Conservation (phyloP, 2,329 filamentous ascomycete species). For the Cytospora mali region DNA sequence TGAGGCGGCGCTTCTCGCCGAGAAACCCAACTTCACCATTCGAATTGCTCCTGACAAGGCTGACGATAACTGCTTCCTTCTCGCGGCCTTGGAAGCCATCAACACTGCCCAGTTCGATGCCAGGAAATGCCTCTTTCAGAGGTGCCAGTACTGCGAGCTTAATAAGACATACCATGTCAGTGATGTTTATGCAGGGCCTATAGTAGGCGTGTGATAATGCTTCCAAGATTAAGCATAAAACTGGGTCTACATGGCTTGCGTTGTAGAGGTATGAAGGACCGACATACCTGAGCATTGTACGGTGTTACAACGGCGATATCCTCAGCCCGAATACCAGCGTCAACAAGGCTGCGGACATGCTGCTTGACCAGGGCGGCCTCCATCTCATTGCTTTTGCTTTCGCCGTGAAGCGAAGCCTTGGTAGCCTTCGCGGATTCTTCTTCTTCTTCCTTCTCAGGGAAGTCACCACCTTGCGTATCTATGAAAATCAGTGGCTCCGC, state of each 20-base stretch:
- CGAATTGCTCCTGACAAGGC: constrained; percentile 88
- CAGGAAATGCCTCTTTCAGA: constrained; percentile 79
- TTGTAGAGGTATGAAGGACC: background rate
- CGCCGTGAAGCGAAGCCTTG: constrained; percentile 49
- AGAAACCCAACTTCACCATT: constrained; percentile 90
- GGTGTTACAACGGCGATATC: constrained; percentile 95
- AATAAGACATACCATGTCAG: constrained; percentile 30
- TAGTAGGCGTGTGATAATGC: constrained; percentile 19
- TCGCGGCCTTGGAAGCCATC: constrained; percentile 95
- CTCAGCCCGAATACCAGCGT: constrained; percentile 75
- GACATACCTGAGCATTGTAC: constrained; percentile 83
- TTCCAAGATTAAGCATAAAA: constrained; percentile 10
- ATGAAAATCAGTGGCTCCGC: constrained; percentile 87
- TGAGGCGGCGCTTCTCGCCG: constrained; percentile 86
- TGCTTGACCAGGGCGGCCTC: constrained; percentile 79
- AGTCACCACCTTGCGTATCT: constrained; percentile 94
- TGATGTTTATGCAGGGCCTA: constrained; percentile 24
- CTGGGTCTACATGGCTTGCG: constrained; percentile 12
- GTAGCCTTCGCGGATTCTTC: constrained; percentile 58
- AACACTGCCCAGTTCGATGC: constrained; percentile 92
- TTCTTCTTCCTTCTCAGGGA: constrained; percentile 79
- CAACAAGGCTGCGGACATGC: constrained; percentile 77
- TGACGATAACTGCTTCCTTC: constrained; percentile 93
- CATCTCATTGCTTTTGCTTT: constrained; percentile 89
- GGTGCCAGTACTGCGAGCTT: constrained; percentile 77